Conservation (phyloP, 2,329 filamentous ascomycete genomes). For the Ophiostoma sp. region DNA sequence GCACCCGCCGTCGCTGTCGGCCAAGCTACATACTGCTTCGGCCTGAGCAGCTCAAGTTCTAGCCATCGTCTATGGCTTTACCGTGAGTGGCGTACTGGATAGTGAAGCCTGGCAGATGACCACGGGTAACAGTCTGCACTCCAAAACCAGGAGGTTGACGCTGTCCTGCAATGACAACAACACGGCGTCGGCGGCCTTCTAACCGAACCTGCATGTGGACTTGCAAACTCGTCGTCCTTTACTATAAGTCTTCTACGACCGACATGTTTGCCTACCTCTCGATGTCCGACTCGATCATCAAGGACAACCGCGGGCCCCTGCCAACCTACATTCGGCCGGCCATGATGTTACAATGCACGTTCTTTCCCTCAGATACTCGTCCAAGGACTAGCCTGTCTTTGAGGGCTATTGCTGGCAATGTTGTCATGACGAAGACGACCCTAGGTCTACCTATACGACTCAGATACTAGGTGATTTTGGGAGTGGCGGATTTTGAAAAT, state of each 20-base stretch:
- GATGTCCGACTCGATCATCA: background rate
- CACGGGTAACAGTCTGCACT: background rate
- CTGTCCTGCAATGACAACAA: background rate
- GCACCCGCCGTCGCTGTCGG: background rate
- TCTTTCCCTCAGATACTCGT: background rate
- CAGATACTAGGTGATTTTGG: background rate
- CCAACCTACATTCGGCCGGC: background rate
- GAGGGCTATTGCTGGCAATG: background rate
- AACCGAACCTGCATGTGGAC: background rate
- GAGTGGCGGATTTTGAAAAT: background rate
- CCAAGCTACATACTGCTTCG: background rate
- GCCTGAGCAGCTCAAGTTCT: background rate
- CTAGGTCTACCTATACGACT: background rate
- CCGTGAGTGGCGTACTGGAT: background rate
- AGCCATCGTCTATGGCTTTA: background rate
- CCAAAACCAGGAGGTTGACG: background rate
- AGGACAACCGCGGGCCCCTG: background rate
- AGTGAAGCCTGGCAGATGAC: background rate
- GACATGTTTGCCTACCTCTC: background rate
- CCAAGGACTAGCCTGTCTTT: background rate
- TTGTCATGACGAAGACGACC: background rate
- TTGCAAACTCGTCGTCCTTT: background rate
- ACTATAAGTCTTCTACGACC: background rate
- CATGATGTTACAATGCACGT: background rate
- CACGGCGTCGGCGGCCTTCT: background rate